phyloP scores from a whole-genome alignment of 306 rosid genomes.

The Quercus engelmannii region DNA sequence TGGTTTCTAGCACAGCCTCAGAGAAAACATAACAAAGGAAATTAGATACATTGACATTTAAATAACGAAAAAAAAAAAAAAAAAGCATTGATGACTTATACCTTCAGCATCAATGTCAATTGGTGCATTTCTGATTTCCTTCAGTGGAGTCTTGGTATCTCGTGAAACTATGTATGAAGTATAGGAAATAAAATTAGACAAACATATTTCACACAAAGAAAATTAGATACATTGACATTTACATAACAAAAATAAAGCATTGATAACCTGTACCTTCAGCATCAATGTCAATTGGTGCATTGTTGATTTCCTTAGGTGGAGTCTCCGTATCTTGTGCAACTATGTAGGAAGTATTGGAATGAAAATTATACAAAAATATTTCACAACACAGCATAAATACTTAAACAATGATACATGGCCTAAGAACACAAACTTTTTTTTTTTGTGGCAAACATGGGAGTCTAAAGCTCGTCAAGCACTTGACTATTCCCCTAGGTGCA shows the following conservation, averaged over 20 bases:
- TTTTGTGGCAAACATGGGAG: too few relatives aligned
- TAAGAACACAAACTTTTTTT: too few relatives aligned
- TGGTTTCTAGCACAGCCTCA: conserved; percentile 13
- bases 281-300: conserved; percentile 13
- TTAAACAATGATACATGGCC: too few relatives aligned
- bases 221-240: neutral
- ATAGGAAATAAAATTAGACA: too few relatives aligned
- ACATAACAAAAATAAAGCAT: neutral
- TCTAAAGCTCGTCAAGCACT: too few relatives aligned
- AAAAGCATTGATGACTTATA: conserved; percentile 18
- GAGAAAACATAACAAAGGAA: neutral
- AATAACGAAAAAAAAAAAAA: neutral
- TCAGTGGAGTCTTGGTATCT: neutral
- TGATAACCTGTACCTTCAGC: conserved; percentile 30
- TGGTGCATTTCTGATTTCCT: neutral
- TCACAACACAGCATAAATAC: too few relatives aligned
- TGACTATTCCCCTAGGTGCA: too few relatives aligned
- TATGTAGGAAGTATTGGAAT: neutral
- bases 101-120: conserved; percentile 34
- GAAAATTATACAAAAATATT: too few relatives aligned
- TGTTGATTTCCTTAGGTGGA: neutral
- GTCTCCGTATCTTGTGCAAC: neutral
- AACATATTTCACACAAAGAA: neutral
- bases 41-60: neutral
- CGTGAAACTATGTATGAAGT: neutral